phyloP scores from a whole-genome alignment of 371 early-diverging fungal species.

The Mortierella polycephala region DNA sequence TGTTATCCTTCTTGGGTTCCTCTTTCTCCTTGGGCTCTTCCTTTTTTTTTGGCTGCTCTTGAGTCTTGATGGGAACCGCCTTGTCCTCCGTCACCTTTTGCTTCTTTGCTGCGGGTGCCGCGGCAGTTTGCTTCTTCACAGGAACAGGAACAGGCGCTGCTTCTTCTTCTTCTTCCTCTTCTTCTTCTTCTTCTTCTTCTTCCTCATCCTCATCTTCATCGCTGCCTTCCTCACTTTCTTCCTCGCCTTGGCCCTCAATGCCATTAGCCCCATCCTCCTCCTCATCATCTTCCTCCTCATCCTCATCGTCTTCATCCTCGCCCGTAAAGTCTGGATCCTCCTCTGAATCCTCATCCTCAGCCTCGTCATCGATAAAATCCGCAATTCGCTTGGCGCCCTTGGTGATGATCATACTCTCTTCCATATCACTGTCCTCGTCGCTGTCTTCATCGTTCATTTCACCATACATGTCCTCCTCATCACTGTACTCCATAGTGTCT shows the following conservation, averaged over 20 bases:
- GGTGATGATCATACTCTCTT: conserved; percentile 22
- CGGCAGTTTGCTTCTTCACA: conserved; percentile 41
- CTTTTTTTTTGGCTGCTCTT: conserved; percentile 23
- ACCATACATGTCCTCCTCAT: conserved; percentile 35
- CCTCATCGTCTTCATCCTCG: conserved; percentile 60
- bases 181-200: conserved; percentile 46
- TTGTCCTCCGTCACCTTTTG: conserved; percentile 31
- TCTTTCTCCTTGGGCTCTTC: conserved; percentile 31
- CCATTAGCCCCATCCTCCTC: conserved; percentile 14
- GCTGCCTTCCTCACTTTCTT: conserved; percentile 13
- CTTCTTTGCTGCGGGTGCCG: conserved; percentile 42
- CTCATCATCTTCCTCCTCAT: conserved; percentile 34
- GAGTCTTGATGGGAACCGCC: conserved; percentile 17
- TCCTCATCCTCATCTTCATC: conserved; percentile 13
- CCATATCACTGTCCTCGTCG: conserved; percentile 60
- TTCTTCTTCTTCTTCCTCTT: conserved; percentile 18
- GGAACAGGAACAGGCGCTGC: conserved; percentile 48
- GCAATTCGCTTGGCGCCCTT: conserved; percentile 42
- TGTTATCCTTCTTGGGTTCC: conserved; percentile 26
- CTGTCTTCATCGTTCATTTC: conserved; percentile 56
- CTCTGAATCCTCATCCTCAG: conserved; percentile 55
- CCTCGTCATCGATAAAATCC: conserved; percentile 28
- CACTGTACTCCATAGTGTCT: conserved; percentile 15
- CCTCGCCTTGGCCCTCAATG: conserved; percentile 16
- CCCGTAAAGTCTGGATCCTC: conserved; percentile 55